A percentile compares a stretch with the other conserved stretches of the same genome.
These are phyloP conservation scores for Cercospora sp. DNA, from an alignment of 2,329 filamentous ascomycete genomes.

Conservation along the genomic window DNA sequence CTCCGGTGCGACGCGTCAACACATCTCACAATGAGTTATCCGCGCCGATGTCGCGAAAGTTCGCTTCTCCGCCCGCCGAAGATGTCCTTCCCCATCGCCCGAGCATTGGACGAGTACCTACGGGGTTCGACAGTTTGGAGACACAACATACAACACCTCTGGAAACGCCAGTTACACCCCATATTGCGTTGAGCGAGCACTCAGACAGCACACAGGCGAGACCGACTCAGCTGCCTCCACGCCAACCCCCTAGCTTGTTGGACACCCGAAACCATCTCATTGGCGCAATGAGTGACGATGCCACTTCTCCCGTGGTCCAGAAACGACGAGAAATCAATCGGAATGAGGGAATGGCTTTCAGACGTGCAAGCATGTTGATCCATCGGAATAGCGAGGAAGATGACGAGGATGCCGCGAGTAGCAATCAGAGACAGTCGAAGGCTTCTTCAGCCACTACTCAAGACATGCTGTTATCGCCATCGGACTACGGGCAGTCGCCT, in stretches of 20 bases:
- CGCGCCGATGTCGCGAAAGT: conserved; percentile 30
- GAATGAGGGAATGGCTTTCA: conserved; percentile 36
- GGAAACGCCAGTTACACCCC: conserved; percentile 13
- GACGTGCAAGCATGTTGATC: conserved; percentile 36
- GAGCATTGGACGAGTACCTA: conserved; percentile 31
- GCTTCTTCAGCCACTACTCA: conserved; percentile 12
- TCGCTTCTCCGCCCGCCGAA: conserved; percentile 25
- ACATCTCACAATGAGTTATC: conserved; percentile 33
- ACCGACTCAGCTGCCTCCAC: conserved; percentile 1
- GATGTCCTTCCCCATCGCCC: conserved; percentile 22
- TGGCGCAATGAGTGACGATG: conserved; percentile 15
- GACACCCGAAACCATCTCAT: conserved; percentile 18
- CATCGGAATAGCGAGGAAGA: conserved; percentile 30
- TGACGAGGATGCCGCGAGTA: conserved; percentile 8
- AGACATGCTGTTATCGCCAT: conserved; percentile 14
- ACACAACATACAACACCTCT: conserved; percentile 10
- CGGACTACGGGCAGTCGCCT: conserved; percentile 22
- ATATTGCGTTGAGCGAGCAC: not conserved
- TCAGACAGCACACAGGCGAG: not conserved
- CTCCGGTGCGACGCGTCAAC: conserved; percentile 27
- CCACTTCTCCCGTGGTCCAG: conserved; percentile 26
- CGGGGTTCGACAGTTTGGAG: conserved; percentile 25
- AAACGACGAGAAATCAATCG: conserved; percentile 33
- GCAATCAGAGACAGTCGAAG: conserved; percentile 11
- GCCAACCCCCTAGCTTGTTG: conserved; percentile 19